Evolutionary conservation across 2,329 filamentous ascomycete species (phyloP).

Genomic region (Botrytis byssoidea): DNA sequence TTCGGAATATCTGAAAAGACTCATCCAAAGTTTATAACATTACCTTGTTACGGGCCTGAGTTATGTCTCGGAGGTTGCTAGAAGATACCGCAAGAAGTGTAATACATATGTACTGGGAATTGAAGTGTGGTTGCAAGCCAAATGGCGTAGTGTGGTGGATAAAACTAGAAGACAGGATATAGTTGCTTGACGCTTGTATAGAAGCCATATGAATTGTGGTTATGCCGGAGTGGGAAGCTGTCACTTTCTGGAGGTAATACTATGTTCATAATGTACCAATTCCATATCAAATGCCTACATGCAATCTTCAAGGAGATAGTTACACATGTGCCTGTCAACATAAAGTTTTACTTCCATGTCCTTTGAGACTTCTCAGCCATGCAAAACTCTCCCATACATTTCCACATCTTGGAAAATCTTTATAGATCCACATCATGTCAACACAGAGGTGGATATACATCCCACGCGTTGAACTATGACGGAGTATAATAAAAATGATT

Average conservation of each 20-base stretch:
- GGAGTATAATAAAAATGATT: background rate
- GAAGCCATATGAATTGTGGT: background rate
- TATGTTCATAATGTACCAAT: background rate
- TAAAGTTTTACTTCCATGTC: background rate
- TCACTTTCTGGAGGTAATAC: background rate
- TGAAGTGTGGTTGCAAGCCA: fast-evolving
- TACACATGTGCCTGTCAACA: background rate
- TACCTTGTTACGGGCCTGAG: background rate
- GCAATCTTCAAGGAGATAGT: background rate
- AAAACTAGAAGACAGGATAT: background rate
- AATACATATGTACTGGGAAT: background rate
- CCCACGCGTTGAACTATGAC: background rate
- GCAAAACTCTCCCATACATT: background rate
- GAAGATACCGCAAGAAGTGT: background rate
- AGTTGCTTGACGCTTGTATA: background rate
- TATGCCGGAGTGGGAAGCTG: background rate
- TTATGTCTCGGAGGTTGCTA: background rate
- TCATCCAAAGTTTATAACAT: background rate
- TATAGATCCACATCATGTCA: fast-evolving
- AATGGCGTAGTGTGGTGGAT: background rate
- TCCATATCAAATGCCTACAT: background rate
- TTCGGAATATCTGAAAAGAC: fast-evolving
- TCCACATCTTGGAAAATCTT: fast-evolving
- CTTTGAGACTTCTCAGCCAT: background rate
- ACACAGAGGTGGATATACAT: background rate